These are phyloP conservation scores for Nannizziopsis arthrosporioides DNA, from an alignment of 2,329 filamentous ascomycete genomes.

Conservation along the genomic window DNA sequence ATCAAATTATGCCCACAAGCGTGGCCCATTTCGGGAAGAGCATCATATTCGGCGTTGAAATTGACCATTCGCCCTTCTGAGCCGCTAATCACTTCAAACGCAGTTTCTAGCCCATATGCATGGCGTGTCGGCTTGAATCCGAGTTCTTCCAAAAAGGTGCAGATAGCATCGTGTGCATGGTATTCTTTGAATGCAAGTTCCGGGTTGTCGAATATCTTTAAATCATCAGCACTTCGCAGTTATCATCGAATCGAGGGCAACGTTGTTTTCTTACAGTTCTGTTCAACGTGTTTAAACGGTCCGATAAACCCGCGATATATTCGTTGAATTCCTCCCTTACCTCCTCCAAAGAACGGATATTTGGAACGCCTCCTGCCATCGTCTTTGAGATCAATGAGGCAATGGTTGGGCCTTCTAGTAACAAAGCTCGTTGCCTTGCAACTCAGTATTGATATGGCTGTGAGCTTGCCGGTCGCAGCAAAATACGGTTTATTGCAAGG, in stretches of 20 bases:
- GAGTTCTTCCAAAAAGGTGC: conserved; percentile 33
- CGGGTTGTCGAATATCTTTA: conserved; percentile 38
- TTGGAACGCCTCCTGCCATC: too few relatives aligned
- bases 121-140: conserved; percentile 40
- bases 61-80: conserved; percentile 5
- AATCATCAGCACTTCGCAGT: not conserved
- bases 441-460: too few relatives aligned
- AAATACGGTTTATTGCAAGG: too few relatives aligned
- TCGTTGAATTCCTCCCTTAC: not conserved
- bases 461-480: too few relatives aligned
- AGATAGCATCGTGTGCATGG: conserved; percentile 42
- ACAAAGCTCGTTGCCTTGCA: too few relatives aligned
- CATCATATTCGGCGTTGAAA: conserved; percentile 37
- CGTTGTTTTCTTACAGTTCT: conserved; percentile 1
- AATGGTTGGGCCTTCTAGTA: too few relatives aligned
- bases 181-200: conserved; percentile 44
- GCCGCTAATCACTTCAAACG: conserved; percentile 28
- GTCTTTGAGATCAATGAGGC: too few relatives aligned
- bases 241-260: not conserved
- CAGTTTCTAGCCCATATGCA: conserved; percentile 42
- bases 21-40: conserved; percentile 31
- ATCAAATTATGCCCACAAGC: conserved; percentile 34
- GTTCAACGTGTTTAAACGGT: conserved; percentile 5
- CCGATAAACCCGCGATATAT: conserved; percentile 1
- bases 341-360: not conserved